Evolutionary conservation across 805 yeast genomes (phyloP), one percentile per base, ranked within the genome.

Genomic region (Yarrowia bubula): DNA sequence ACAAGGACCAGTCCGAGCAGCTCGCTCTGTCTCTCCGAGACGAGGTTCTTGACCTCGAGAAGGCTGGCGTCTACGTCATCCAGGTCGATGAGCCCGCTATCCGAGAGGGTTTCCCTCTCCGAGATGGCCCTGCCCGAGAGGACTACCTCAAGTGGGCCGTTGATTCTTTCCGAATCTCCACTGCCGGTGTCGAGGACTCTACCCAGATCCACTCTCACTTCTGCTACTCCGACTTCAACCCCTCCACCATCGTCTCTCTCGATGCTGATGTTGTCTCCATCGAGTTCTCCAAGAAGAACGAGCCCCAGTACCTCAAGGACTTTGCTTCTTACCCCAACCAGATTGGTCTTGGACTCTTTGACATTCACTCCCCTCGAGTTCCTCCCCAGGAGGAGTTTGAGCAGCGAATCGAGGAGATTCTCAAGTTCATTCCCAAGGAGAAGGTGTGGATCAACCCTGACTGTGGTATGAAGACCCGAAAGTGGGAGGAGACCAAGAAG

Each of bases 391-490:
- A 89, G 79, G 99, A 95, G 84, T 93, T 95, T 81, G 87, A 91
- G 79, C 81, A 87, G 78, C 92, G 97, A 84, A 90, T 95, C 77
- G 86, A 86, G 77, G 95, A 91, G 79, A 92, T 95, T 83, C 84
- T 95, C 81, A 91, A 92, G 84, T 95, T 90, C 68, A 93, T 93
- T 86, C 98, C 98, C 79, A 96, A 95, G 78, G 90, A 90, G 80
- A 93, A 92, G 82, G 90, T 95, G 87, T 95, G 99, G 99, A 96
- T 95, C 78, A 95, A 95, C 96, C 99, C 99, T 77, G 99, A 95
- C 85, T 95, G 99, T 87, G 99, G 99, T 87, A 87, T 95, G 81
- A 95, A 95, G 90, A 95, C 99, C 80, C 92, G 99, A 88, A 97
- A 96, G 75, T 95, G 99, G 99, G 91, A 89, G 74, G 99, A 95